Evolutionary conservation across 257 asterid species (phyloP), one percentile per base, ranked within the genome.

Genomic region (Mitragyna speciosa): DNA sequence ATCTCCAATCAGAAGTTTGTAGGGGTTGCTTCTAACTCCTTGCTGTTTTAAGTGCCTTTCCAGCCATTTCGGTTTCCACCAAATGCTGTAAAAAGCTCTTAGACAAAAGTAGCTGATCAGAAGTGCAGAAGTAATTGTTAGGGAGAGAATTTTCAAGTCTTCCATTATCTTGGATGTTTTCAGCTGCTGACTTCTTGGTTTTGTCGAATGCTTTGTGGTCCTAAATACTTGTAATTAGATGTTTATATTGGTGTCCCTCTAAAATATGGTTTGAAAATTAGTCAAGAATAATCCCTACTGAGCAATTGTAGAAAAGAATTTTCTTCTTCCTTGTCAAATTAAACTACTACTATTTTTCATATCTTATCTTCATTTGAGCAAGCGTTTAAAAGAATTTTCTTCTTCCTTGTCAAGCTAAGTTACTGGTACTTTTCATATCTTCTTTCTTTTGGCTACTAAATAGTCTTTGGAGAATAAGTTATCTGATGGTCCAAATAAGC

Each of bases 1-100:
- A 82, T 90, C 92, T 43, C 91, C 91, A 12, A 75, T 31, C 11
- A 90, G 76, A 33, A 68, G 80, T 79, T 85, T 88, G 87, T 88
- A 90, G 22, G 85, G 81, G 28, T 81, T 87, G 73, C 92, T 92
- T 48, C 43, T 72, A 67, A 87, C 69, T 70, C 88, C 89, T 82
- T 90, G 90, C 80, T 65, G 82, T 49, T 83, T 85, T 43, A 90
- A 78, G 63, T 76, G 76, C 76, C 75, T 83, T 54, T 90, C 88
- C 3, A 90, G 80, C 81, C 81, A 36, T 76, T 87, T 88, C 70
- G 94, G 94, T 79, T 76, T 85, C 82, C 86, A 65, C 86, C 88
- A 84, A 56, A 90, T 76, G 76, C 81, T 67, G 58, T 73, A 63
- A 48, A 36, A 85, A 76, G 76, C 61, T 84, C 86, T 84, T 56